Evolutionary conservation across 768 basidiomycete genomes (phyloP).

Genomic region (Lepiota venenata): DNA sequence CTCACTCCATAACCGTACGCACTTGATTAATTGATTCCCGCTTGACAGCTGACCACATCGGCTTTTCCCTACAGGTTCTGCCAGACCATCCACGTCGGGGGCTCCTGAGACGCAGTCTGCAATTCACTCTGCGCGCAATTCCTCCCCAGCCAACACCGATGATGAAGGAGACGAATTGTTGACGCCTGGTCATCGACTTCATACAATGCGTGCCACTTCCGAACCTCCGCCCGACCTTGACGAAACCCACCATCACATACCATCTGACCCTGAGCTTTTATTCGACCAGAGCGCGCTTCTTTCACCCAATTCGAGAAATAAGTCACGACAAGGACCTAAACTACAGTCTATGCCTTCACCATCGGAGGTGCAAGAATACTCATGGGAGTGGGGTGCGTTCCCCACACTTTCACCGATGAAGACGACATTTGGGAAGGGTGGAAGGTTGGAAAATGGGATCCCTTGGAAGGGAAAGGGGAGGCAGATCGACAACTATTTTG

Average conservation of each 20-base stretch:
- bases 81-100: conserved; percentile 3
- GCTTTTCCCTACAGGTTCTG: neutral
- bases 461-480: conserved; percentile 22
- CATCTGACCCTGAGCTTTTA: conserved; percentile 5
- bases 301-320: conserved; percentile 1
- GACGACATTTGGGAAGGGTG: conserved; percentile 45
- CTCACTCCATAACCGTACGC: conserved; percentile 11
- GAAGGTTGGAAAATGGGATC: conserved; percentile 29
- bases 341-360: conserved; percentile 12
- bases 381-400: conserved; percentile 94
- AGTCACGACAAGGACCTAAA: neutral
- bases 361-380: conserved; percentile 60
- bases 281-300: neutral
- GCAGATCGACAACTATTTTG: conserved; percentile 21
- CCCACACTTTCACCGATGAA: conserved; percentile 75
- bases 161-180: conserved; percentile 20
- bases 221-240: conserved; percentile 56
- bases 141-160: conserved; percentile 18
- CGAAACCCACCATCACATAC: conserved; percentile 12
- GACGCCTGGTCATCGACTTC: conserved; percentile 19
- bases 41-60: neutral
- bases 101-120: conserved; percentile 19
- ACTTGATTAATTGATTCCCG: neutral
- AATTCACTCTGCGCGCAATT: conserved; percentile 13
- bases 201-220: conserved; percentile 49